Conservation (phyloP, 2,329 filamentous ascomycete species). For the Lasiodiplodia sp. region DNA sequence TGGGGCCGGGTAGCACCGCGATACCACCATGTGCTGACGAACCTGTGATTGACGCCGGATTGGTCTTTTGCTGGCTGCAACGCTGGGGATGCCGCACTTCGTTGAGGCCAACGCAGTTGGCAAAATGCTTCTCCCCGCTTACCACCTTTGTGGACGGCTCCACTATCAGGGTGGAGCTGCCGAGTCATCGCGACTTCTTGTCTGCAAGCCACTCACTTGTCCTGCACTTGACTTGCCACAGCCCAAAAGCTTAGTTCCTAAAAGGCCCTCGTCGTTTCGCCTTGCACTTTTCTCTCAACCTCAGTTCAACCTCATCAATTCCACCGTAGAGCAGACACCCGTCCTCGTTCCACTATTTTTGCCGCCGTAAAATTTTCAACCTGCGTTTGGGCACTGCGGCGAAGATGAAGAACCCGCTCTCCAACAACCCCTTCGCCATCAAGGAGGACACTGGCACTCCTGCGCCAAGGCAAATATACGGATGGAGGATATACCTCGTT, state of each 20-base stretch:
- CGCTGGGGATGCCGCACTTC: background rate
- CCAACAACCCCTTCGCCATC: constrained; percentile 21
- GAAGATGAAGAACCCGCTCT: constrained; percentile 17
- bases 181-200: constrained; percentile 7
- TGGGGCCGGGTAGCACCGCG: constrained; percentile 8
- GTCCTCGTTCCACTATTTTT: background rate
- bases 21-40: constrained; percentile 10
- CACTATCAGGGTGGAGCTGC: constrained; percentile 4
- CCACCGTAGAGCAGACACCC: background rate
- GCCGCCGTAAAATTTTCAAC: background rate
- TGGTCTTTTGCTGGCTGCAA: background rate
- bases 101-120: constrained; percentile 19
- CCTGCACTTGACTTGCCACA: background rate
- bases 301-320: background rate
- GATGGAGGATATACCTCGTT: constrained; percentile 71
- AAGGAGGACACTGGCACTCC: background rate
- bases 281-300: constrained; percentile 1
- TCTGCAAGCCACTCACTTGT: constrained; percentile 6
- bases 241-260: background rate
- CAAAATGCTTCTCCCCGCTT: constrained; percentile 24
- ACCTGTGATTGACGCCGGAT: constrained; percentile 1
- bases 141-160: background rate
- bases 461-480: constrained; percentile 64
- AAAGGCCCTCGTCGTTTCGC: constrained; percentile 15
- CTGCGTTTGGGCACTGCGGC: background rate